These are phyloP conservation scores for Lentinula sp. DNA, from an alignment of 768 basidiomycete genomes.

Conservation along the genomic window DNA sequence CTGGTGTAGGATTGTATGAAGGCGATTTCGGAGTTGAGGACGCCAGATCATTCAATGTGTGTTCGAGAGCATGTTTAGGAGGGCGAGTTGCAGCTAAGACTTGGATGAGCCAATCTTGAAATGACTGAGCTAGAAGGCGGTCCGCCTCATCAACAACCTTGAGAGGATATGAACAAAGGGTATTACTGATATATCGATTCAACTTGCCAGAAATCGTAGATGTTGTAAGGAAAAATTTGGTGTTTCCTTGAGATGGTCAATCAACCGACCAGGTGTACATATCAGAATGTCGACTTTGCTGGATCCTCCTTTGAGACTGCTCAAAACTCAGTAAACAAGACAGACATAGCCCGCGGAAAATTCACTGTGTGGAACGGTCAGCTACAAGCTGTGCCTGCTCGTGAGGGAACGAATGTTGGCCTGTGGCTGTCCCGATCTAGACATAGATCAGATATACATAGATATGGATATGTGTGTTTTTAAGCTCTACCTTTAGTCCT, in stretches of 20 bases:
- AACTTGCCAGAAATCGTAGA: conserved; percentile 81
- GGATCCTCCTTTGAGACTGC: conserved; percentile 74
- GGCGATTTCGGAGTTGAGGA: not conserved
- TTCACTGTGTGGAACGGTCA: conserved; percentile 45
- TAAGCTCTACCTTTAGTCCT: conserved; percentile 62
- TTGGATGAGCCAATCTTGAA: conserved; percentile 90
- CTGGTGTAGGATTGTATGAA: not conserved
- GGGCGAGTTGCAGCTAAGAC: conserved; percentile 70
- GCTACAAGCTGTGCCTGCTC: conserved; percentile 81
- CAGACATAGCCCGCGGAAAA: not conserved
- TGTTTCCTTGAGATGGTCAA: conserved; percentile 88
- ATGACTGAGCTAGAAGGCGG: conserved; percentile 89
- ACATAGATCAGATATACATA: not conserved
- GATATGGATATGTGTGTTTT: no score
- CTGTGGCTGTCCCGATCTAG: conserved; percentile 77
- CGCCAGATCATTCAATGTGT: not conserved
- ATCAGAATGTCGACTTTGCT: conserved; percentile 92
- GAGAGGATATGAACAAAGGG: not conserved
- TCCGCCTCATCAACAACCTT: conserved; percentile 98
- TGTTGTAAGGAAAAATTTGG: conserved; percentile 91
- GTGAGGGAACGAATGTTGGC: conserved; percentile 90
- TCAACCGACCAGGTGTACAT: conserved; percentile 91
- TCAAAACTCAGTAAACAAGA: not conserved
- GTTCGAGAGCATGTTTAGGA: conserved; percentile 10
- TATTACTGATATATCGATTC: not conserved